These are phyloP conservation scores for Tulasnella sp. DNA, from an alignment of 768 basidiomycete genomes.

Conservation along the genomic window DNA sequence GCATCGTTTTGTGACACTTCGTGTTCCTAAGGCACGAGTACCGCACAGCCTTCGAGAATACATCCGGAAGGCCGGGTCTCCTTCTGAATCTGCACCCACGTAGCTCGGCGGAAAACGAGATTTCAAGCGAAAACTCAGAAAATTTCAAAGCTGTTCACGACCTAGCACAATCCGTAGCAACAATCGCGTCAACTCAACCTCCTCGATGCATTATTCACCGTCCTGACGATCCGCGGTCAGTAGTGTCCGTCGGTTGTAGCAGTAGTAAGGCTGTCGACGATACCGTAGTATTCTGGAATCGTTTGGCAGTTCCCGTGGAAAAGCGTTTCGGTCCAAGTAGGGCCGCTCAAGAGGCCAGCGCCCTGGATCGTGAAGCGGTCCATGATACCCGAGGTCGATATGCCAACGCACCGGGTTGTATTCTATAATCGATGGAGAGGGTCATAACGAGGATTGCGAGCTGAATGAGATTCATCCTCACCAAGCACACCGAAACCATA, in stretches of 20 bases:
- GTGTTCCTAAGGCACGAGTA: background rate
- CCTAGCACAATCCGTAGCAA: background rate
- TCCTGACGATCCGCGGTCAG: background rate
- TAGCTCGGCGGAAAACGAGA: background rate
- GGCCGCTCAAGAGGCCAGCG: constrained; percentile 40
- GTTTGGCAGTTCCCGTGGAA: constrained; percentile 23
- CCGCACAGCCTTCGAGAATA: background rate
- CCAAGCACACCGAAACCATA: constrained; percentile 59
- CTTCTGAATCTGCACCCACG: background rate
- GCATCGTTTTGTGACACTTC: background rate
- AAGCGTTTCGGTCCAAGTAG: constrained; percentile 33
- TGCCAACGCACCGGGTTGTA: background rate
- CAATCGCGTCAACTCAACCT: background rate
- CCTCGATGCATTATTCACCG: too few relatives aligned
- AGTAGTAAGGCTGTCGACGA: background rate
- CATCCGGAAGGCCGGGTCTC: background rate
- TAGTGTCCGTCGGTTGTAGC: background rate
- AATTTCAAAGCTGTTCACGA: background rate
- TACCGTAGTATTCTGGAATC: constrained; percentile 17
- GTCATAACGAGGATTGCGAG: background rate
- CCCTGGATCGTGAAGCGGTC: constrained; percentile 47
- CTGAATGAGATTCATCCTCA: constrained; percentile 37
- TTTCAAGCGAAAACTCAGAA: background rate
- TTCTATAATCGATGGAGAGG: background rate
- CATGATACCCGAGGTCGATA: constrained; percentile 50